Evolutionary conservation across 345 rosid genomes (phyloP).

Genomic region (Psidium guajava): DNA sequence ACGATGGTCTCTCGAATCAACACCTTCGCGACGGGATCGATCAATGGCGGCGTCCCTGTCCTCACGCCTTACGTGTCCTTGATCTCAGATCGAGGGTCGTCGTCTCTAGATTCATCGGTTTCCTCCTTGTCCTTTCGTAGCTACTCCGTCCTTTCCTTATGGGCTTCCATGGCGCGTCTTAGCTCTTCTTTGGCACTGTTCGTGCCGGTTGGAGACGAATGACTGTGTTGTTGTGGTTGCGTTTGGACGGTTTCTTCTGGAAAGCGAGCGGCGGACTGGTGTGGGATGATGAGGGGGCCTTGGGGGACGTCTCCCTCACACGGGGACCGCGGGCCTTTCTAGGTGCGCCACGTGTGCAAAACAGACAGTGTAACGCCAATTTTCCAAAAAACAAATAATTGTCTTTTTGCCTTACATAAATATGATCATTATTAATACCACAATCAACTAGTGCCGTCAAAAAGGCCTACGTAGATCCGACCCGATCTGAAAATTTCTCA

Average conservation of each 20-base stretch:
- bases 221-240: background rate
- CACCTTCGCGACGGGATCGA: background rate
- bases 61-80: too few species aligned
- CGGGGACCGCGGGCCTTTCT: background rate
- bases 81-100: background rate
- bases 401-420: background rate
- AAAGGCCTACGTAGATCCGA: too few species aligned
- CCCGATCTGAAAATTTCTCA: too few species aligned
- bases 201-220: background rate
- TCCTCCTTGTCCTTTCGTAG: background rate
- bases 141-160: background rate
- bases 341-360: background rate
- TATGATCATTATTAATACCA: background rate
- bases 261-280: background rate
- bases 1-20: constrained; percentile 10
- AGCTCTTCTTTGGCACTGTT: background rate
- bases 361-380: too few species aligned
- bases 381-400: too few species aligned
- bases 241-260: background rate
- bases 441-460: too few species aligned
- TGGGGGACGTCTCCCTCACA: background rate
- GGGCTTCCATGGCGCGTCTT: constrained; percentile 5
- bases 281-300: background rate
- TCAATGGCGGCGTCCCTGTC: background rate
- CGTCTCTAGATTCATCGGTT: background rate